Evolutionary conservation across 2,329 filamentous ascomycete genomes (phyloP), one percentile per base, ranked within the genome.

Genomic region (Thermoascus crustaceus): DNA sequence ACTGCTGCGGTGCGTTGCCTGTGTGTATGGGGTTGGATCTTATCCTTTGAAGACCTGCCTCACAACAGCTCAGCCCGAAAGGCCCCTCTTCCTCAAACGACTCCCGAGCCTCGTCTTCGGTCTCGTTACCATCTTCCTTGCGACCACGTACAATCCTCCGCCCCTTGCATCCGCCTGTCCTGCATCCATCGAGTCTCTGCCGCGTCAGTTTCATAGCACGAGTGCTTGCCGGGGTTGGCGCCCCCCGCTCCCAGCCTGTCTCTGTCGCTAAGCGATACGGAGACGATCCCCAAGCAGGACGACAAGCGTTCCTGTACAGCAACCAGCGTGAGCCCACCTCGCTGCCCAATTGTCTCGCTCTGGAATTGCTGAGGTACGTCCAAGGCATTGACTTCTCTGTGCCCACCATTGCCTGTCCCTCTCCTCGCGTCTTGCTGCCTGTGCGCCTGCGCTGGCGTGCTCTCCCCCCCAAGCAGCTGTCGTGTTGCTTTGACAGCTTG

Each of bases 211-310:
- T 20, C 32, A 18, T 23, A 5, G 16, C 17, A 7, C 30, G 24
- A 36, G 30, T 38, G n/a, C 18, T 30, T 23, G 27, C 19, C 32
- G 25, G 26, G 35, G 34, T 32, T 9, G 23, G n/a, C 34, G 43
- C 48, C 47, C 42, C 47, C 54, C 56, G 53, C 57, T 53, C 55
- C 50, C 49, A 52, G 51, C 49, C 53, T 54, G 43, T 48, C 46
- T n/a, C n/a, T 57, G 49, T 50, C 52, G 56, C 57, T 58, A 58
- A 60, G 57, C 58, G 58, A 61, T 58, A 58, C 56, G 53, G 55
- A 57, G 54, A 44, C 46, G 43, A 55, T 33, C 32, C 39, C 30
- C 22, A 32, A 30, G 35, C 34, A 37, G 32, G 32, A 36, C 39
- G 37, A 32, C 39, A 32, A 30, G 39, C 32, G 36, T 36, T 54